Evolutionary conservation across 306 rosid species (phyloP), one percentile per base, ranked within the genome.

Genomic region (Abrus precatorius): DNA sequence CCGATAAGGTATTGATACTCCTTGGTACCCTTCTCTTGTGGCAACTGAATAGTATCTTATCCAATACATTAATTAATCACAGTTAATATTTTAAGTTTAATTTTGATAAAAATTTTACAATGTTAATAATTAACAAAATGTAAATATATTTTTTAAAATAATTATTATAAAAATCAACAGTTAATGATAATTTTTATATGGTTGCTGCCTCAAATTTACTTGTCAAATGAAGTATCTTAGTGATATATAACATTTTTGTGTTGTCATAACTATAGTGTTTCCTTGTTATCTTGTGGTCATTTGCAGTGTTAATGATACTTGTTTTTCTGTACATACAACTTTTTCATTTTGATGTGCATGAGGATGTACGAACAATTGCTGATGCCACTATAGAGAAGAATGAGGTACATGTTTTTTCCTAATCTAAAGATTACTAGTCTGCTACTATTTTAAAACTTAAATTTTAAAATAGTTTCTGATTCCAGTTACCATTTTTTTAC

Each of bases 341-440:
- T 81, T 95, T 91, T 89, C 98, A 91, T 87, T 95, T 95, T 85
- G 99, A 93, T 82, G 99, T 95, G 81, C 98, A 95, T 33, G 98
- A 93, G 84, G 98, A 93, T 77, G 98, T 93, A 47, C 85, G 97
- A 69, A 95, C 99, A 72, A 93, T 80, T 90, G 99, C 99, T 57
- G 97, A 95, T 84, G 98, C 99, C 62, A 92, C 97, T 5, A 92
- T 90, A 49, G 98, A 95, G 88, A 93, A 95, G 86, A 97, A 95
- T 66, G 98, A 95, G 99, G 98, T 95, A 84, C 60, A 57, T 67
- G 20, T 86, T 74, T 72, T 34, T 82, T 47, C 61, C 36, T 47
- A 72, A 13, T 28, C 66, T 20, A 20, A 20, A 0, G 0, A 68
- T 55, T 77, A n/a, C 20, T 20, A 20, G 20, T 20, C 20, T 20